Percentiles rank a stretch among this genome's conserved stretches.
These are phyloP conservation scores for Lumnitzera racemosa DNA, from an alignment of 345 rosid genomes.

Conservation along the genomic window DNA sequence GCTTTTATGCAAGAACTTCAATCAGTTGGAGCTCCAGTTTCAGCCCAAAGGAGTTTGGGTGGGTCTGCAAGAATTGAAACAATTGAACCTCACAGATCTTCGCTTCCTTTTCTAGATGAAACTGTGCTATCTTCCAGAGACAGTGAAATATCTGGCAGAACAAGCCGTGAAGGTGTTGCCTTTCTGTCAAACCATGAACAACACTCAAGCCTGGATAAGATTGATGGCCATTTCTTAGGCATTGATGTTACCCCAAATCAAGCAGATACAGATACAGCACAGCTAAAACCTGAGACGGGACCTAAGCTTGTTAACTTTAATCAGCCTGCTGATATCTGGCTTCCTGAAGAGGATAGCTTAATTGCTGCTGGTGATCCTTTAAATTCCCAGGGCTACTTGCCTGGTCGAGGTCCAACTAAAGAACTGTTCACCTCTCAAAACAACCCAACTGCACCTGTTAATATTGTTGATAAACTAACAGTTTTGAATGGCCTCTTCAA, in stretches of 20 bases:
- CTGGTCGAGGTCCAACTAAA: conserved; percentile 35
- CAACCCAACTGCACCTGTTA: conserved; percentile 17
- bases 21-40: conserved; percentile 55
- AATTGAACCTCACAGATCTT: conserved; percentile 29
- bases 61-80: conserved; percentile 33
- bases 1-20: conserved; percentile 95
- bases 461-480: conserved; percentile 54
- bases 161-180: conserved; percentile 15
- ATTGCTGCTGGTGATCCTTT: conserved; percentile 23
- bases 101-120: conserved; percentile 21
- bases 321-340: conserved; percentile 17
- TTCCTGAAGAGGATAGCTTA: conserved; percentile 57
- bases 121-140: conserved; percentile 20
- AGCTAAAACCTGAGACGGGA: conserved; percentile 32
- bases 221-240: conserved; percentile 32
- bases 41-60: conserved; percentile 26
- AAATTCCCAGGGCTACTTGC: conserved; percentile 25
- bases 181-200: conserved; percentile 35
- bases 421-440: conserved; percentile 32
- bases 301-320: conserved; percentile 28
- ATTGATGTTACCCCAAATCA: conserved; percentile 35
- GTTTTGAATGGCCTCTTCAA: conserved; percentile 48
- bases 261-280: conserved; percentile 36
- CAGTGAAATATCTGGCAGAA: conserved; percentile 26
- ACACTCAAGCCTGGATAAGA: conserved; percentile 30